Evolutionary conservation across 148 eudicot species (phyloP), one percentile per base, ranked within the genome.

Genomic region (Vaccinium darrowii): DNA sequence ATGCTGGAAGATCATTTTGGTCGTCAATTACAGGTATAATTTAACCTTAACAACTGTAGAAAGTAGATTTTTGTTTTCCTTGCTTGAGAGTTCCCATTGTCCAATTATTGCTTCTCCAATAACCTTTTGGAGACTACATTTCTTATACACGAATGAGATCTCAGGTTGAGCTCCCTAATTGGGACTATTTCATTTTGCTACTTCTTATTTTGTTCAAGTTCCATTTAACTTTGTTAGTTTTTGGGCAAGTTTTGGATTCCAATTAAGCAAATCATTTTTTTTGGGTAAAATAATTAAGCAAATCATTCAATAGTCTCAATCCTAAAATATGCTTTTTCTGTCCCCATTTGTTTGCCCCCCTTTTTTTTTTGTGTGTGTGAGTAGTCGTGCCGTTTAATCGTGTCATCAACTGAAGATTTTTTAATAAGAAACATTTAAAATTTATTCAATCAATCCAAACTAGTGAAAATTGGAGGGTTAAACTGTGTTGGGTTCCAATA

Each of bases 1-100:
- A 88, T 94, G 93, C 60, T 90, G 86, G 92, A 86, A 78, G 93
- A 93, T 75, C 95, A 94, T 88, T 97, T 97, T 86, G 99, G 99
- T 65, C 90, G 60, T 86, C 96, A 91, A 60, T 88, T 97, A 84
- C 98, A 94, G 94, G 99, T 96, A 90, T 27, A 39, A 7, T 81
- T 56, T 56, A 39, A 15, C 73, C 65, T 57, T 14, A 39, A 43
- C 30, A 21, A 51, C 63, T 52, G 76, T 51, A 3, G 21, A 5
- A 36, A 2, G 2, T 36, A 36, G 39, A 3, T 36, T 8, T 57
- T 76, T 79, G 60, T 71, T 49, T 58, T 71, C 74, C 4, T 56
- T 60, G 23, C 74, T 78, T 49, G 10, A 39, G 63, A 23, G 4
- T 51, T 83, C 50, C 78, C 67, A 1, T 50, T 43, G 72, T 12